Base-by-base conservation (phyloP, 176 grass and related monocot genomes). In the Tuctoria greenei region DNA sequence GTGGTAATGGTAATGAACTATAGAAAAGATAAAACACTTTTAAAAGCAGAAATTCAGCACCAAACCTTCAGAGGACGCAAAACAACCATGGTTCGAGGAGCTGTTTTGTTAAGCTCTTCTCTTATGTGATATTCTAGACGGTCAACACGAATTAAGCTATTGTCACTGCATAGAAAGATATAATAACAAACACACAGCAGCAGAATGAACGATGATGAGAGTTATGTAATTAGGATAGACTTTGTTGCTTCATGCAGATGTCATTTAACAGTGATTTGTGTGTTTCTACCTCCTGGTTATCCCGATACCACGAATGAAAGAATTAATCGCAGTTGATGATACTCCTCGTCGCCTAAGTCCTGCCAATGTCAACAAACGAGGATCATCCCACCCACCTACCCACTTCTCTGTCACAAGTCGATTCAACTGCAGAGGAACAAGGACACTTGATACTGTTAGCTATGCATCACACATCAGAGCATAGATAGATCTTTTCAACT, bases 311-410 rank as follows among this genome's bases (percentile, higher is more conserved):
- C 89, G 82, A 55, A 99, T 95, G 59, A 99, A 99, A 38, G 95
- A 79, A 86, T 99, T 95, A 66, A 99, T 95, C 58, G 87, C 87
- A 44, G 87, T 92, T 59, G 95, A 73, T 61, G 95, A 99, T 14
- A 99, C 95, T 65, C 95, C 95, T 46, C 91, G 88, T 34, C 91
- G 84, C 10, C 89, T 79, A 42, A 99, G 86, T 67, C 95, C 95
- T 49, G 95, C 91, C 73, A 94, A 71, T 11, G 95, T 99, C 87
- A 99, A 72, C 79, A 99, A 69, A 61, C 95, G 89, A 74, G 95
- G 95, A 82, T 99, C 95, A 86, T 99, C 91, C 95, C 95, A 99
- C 43, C 91, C 91, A 82, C 95, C 95, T 25, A 99, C 95, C 91
- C 89, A 99, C 75, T 99, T 99, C 65, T 95, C 89, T 42, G 89